A percentile compares a stretch with the other conserved stretches of the same genome.
Evolutionary conservation across 352 stramenopile genomes (phyloP).

Genomic region (Phytophthora meadii): DNA sequence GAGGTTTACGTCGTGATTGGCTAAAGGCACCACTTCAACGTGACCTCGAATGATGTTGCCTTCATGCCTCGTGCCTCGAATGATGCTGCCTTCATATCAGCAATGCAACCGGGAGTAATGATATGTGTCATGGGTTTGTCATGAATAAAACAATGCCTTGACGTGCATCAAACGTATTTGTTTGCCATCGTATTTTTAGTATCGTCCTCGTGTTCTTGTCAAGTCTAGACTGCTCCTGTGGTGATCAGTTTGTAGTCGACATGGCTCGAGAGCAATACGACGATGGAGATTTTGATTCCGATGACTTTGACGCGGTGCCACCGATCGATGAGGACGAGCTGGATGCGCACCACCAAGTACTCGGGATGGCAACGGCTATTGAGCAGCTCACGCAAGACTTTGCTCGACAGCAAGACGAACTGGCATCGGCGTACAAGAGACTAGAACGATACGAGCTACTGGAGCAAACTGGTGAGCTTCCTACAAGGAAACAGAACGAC

Average conservation of each 20-base stretch:
- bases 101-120: too few relatives aligned
- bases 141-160: background rate
- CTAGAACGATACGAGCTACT: conserved; percentile 48
- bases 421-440: conserved; percentile 60
- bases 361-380: conserved; percentile 70
- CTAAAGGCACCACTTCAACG: conserved; percentile 21
- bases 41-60: background rate
- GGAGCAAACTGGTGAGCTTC: conserved; percentile 13
- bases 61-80: background rate
- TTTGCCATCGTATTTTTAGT: conserved; percentile 17
- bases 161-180: background rate
- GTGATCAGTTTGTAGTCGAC: conserved; percentile 9
- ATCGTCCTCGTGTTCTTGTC: conserved; percentile 24
- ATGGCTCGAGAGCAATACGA: conserved; percentile 24
- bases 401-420: conserved; percentile 58
- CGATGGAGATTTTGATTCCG: conserved; percentile 6
- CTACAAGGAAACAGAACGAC: background rate
- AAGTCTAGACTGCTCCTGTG: background rate
- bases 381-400: conserved; percentile 70
- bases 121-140: too few relatives aligned
- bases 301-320: conserved; percentile 1
- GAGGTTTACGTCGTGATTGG: conserved; percentile 9
- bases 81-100: background rate
- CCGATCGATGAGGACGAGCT: conserved; percentile 35
- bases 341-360: conserved; percentile 64